Base-by-base conservation (phyloP, 208 protist genomes). In the Balamuthia mandrillaris region DNA sequence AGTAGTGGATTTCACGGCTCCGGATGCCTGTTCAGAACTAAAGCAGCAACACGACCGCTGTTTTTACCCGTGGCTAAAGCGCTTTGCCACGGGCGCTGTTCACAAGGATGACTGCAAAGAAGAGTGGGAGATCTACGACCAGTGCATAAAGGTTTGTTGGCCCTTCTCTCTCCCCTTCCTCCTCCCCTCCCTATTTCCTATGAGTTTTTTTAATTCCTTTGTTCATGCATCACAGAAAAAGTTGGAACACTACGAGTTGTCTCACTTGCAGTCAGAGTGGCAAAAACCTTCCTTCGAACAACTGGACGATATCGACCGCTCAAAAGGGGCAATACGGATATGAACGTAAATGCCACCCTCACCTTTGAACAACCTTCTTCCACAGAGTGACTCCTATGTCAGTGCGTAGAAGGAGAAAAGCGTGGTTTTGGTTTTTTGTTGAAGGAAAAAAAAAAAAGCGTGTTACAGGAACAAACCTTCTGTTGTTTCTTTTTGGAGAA, bases 11-110 rank as follows among this genome's bases (percentile, higher is more conserved):
- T 79, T 60, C 24, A 60, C 70, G 0, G 58, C 52, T 27, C 70
- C 70, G 3, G 70, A 79, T 14, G 70, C 70, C 0, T 79, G 70
- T 49, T 1, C 2, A 33, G 70, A 79, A n/a, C 70, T 79, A 29
- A 79, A 79, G 16, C 47, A 52, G 29, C 47, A 52, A 33, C 70
- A 79, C 33, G 70, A 79, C 70, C n/a, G 58, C 47, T 79, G 70
- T 35, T 79, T 79, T 29, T 49, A 79, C 70, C 47, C 44, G 3
- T 79, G 70, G 70, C 45, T 79, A 35, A 49, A 27, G 33, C 35
- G 44, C 21, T 79, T 79, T 49, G 21, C 58, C 27, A 79, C 52
- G 70, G 70, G 70, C 14, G 70, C 52, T 14, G 70, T 18, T 18
- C 3, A 29, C 2, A 60, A n/a, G 2, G 70, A 79, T 37, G 70